Percentiles rank a stretch among this genome's conserved stretches.
phyloP scores from a whole-genome alignment of 805 yeast genomes.

The Candida dajiaensis region DNA sequence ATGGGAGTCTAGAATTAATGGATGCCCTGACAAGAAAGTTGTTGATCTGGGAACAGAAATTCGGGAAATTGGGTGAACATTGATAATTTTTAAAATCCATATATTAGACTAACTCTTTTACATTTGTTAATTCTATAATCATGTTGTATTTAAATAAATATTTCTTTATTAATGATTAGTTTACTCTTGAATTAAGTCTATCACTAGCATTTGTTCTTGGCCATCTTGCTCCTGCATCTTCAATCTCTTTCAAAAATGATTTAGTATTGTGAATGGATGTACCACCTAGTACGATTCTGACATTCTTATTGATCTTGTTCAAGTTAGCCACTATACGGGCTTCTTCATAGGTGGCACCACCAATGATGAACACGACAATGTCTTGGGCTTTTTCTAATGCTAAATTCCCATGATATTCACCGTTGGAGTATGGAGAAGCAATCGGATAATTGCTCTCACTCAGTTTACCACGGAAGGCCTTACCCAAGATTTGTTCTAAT shows the following conservation, averaged over 20 bases:
- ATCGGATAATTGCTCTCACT: conserved; percentile 36
- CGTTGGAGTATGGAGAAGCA: conserved; percentile 27
- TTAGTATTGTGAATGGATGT: conserved; percentile 49
- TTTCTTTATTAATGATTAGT: not conserved
- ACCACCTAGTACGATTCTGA: conserved; percentile 79
- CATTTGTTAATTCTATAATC: not conserved
- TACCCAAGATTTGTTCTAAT: conserved; percentile 37
- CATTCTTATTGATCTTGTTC: conserved; percentile 45
- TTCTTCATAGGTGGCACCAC: conserved; percentile 92
- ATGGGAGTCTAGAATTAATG: conserved; percentile 58
- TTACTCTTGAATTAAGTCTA: conserved; percentile 9
- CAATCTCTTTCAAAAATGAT: conserved; percentile 27
- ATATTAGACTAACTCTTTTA: not conserved
- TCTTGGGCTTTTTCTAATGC: conserved; percentile 46
- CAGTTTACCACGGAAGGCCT: conserved; percentile 30
- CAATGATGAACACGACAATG: conserved; percentile 66
- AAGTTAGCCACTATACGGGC: conserved; percentile 75
- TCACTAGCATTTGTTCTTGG: conserved; percentile 19
- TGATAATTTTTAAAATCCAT: no score
- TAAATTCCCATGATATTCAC: conserved; percentile 14
- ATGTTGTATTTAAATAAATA: not conserved
- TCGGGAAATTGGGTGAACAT: conserved; percentile 27
- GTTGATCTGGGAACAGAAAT: conserved; percentile 74
- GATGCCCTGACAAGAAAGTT: conserved; percentile 69
- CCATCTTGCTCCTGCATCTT: conserved; percentile 32